These are phyloP conservation scores for Beta lomatogona DNA, from an alignment of 179 eudicot species.

Conservation along the genomic window DNA sequence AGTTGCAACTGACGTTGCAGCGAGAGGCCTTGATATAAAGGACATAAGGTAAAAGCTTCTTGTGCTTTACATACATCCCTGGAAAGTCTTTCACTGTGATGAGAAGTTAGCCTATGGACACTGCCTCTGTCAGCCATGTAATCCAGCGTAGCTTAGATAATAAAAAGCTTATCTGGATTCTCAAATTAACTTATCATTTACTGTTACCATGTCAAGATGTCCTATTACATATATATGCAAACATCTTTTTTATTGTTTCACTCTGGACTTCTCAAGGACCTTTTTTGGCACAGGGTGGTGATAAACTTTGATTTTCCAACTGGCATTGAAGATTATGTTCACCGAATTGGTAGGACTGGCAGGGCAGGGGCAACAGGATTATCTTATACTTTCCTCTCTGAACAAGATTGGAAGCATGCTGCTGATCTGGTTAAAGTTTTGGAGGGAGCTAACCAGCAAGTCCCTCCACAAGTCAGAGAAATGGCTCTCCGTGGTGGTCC, in stretches of 20 bases:
- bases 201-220: not conserved
- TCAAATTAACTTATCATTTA: not conserved
- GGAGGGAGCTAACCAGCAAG: conserved; percentile 89
- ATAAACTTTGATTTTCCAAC: conserved; percentile 95
- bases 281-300: conserved; percentile 70
- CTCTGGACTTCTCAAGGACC: conserved; percentile 1
- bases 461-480: conserved; percentile 77
- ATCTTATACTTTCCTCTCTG: conserved; percentile 41
- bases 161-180: not conserved
- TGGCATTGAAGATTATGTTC: conserved; percentile 96
- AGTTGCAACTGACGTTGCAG: conserved; percentile 99
- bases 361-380: conserved; percentile 96
- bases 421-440: conserved; percentile 81
- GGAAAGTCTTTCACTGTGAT: not conserved
- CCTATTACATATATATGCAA: not conserved
- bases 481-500: conserved; percentile 83
- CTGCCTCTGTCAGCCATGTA: not conserved
- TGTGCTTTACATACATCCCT: not conserved
- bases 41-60: conserved; percentile 65
- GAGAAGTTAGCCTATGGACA: not conserved
- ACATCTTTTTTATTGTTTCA: not conserved
- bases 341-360: conserved; percentile 98
- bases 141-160: not conserved
- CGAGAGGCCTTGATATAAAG: conserved; percentile 93
- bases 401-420: conserved; percentile 83